Evolutionary conservation across 352 stramenopile species (phyloP).

Genomic region (Phytopythium oedochilum): DNA sequence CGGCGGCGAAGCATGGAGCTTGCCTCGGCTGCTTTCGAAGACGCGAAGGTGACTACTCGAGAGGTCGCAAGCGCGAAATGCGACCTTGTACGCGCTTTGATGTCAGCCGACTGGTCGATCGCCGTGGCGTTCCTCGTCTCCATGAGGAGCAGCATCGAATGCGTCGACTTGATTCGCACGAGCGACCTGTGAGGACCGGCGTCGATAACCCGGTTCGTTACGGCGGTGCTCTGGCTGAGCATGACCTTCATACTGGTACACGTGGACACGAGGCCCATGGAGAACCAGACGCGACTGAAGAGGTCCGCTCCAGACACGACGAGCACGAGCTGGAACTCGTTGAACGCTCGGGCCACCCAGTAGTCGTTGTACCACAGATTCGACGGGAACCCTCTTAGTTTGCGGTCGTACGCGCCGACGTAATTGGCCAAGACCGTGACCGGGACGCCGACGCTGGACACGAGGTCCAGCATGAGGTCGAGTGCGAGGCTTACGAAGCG

Average conservation of each 20-base stretch:
- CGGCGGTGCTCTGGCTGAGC: slow-evolving; percentile 5
- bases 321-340: slow-evolving; percentile 21
- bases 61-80: not conserved
- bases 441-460: slow-evolving; percentile 13
- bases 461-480: slow-evolving; percentile 17
- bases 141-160: not conserved
- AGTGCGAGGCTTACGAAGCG: slow-evolving; percentile 16
- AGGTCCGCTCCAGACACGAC: slow-evolving; percentile 21
- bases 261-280: slow-evolving; percentile 13
- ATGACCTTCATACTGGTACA: slow-evolving; percentile 20
- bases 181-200: too few species aligned
- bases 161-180: not conserved
- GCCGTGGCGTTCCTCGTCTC: not conserved
- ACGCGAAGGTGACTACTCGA: not conserved
- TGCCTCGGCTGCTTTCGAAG: not conserved
- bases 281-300: slow-evolving; percentile 13
- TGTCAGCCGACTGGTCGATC: not conserved
- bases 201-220: not conserved
- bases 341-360: slow-evolving; percentile 14
- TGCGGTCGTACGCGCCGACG: slow-evolving; percentile 6
- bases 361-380: slow-evolving; percentile 21
- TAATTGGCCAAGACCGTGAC: slow-evolving; percentile 12
- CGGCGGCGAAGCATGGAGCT: slow-evolving; percentile 5
- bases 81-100: not conserved
- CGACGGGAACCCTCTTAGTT: slow-evolving; percentile 10